phyloP scores from a whole-genome alignment of 2,329 filamentous ascomycete genomes.

The Alternaria tenuissima region DNA sequence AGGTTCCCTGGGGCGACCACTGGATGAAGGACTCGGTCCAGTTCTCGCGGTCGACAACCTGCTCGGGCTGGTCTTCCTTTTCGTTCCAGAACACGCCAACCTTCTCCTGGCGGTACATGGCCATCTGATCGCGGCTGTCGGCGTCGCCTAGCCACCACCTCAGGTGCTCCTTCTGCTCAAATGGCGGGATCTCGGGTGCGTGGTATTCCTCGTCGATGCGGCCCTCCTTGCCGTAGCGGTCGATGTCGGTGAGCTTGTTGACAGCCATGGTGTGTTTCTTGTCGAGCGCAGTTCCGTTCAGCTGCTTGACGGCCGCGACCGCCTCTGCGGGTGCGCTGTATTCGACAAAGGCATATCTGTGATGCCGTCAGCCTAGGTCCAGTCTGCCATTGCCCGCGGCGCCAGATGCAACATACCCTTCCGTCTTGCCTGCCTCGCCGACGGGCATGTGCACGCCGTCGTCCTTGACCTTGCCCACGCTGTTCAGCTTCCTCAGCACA shows the following conservation, averaged over 20 bases:
- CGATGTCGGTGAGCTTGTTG: conserved; percentile 98
- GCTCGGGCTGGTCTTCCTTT: conserved; percentile 88
- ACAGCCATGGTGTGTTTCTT: conserved; percentile 95
- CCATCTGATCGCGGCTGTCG: conserved; percentile 92
- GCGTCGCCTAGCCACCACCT: conserved; percentile 91
- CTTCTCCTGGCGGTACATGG: conserved; percentile 89
- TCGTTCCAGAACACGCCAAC: conserved; percentile 99
- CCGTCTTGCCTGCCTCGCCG: conserved; percentile 82
- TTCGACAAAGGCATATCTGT: conserved; percentile 94
- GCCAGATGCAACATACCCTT: conserved; percentile 69
- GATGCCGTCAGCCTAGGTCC: conserved; percentile 26
- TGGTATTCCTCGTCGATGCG: conserved; percentile 91
- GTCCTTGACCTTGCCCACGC: conserved; percentile 83
- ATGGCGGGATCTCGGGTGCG: conserved; percentile 81
- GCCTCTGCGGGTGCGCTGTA: conserved; percentile 92
- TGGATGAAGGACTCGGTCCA: conserved; percentile 99
- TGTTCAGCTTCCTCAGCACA: conserved; percentile 88
- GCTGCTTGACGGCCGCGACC: conserved; percentile 83
- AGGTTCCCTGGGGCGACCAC: conserved; percentile 96
- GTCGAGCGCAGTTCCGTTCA: conserved; percentile 87
- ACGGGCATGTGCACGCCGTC: conserved; percentile 94
- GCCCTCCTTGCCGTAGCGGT: conserved; percentile 93
- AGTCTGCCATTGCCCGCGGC: background rate
- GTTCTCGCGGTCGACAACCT: conserved; percentile 87
- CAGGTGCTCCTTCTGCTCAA: conserved; percentile 91